Percentiles rank a stretch among this genome's conserved stretches.
These are phyloP conservation scores for Xylariaceae sp. DNA, from an alignment of 2,329 filamentous ascomycete species.

Conservation along the genomic window DNA sequence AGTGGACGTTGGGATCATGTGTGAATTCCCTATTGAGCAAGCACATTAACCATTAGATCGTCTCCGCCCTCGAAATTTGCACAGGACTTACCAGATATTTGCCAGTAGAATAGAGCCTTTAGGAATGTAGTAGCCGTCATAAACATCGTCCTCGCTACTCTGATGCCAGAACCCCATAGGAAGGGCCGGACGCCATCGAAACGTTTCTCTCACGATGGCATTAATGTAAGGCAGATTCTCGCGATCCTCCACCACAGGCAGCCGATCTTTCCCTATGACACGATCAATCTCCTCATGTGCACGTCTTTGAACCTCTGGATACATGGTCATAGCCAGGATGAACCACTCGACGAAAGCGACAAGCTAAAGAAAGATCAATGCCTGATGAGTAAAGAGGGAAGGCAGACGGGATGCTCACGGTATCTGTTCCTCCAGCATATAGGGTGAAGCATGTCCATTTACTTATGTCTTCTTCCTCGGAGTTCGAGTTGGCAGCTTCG, in stretches of 20 bases:
- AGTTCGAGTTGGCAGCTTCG: constrained; percentile 11
- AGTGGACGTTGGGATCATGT: constrained; percentile 64
- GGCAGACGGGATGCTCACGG: constrained; percentile 2
- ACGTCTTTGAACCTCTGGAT: constrained; percentile 40
- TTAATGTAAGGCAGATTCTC: constrained; percentile 25
- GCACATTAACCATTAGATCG: neutral
- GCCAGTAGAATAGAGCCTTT: constrained; percentile 17
- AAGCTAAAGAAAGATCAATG: neutral
- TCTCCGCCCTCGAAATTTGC: neutral
- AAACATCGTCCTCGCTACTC: constrained; percentile 13
- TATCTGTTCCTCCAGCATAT: constrained; percentile 26
- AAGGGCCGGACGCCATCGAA: constrained; percentile 26
- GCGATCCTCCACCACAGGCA: constrained; percentile 24
- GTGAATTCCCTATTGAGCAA: constrained; percentile 35
- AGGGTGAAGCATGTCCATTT: constrained; percentile 23
- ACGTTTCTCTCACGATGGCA: constrained; percentile 25
- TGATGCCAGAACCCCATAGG: constrained; percentile 25
- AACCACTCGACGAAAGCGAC: constrained; percentile 29
- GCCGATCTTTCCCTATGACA: constrained; percentile 28
- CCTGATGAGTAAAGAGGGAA: neutral
- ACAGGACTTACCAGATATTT: constrained; percentile 16
- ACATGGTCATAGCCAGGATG: constrained; percentile 43
- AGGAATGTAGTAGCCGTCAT: constrained; percentile 17
- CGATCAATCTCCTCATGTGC: constrained; percentile 31
- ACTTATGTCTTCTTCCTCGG: constrained; percentile 12